A percentile compares a stretch with the other conserved stretches of the same genome.
These are phyloP conservation scores for Neopestalotiopsis rosae DNA, from an alignment of 2,329 filamentous ascomycete species.

Conservation along the genomic window DNA sequence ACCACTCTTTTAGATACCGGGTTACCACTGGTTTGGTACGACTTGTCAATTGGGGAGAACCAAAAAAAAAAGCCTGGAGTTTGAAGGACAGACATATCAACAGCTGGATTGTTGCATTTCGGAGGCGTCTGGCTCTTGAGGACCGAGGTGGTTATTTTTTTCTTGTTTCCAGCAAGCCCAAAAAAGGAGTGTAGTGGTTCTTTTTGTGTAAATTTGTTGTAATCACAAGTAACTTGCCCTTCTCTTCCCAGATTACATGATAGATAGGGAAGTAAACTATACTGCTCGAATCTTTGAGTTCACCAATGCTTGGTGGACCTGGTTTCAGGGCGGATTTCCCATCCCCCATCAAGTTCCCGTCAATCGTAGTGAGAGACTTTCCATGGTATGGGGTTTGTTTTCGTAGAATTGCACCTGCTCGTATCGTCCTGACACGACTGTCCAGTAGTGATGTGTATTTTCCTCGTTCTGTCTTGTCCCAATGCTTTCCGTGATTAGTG, in stretches of 20 bases:
- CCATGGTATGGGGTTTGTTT: no score
- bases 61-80: constrained; percentile 7
- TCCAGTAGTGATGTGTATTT: no score
- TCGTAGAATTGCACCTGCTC: no score
- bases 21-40: background rate
- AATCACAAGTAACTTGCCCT: background rate
- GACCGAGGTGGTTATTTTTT: no score
- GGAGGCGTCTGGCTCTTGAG: background rate
- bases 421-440: no score
- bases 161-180: background rate
- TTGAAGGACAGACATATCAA: constrained; percentile 2
- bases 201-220: constrained; percentile 8
- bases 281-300: no score
- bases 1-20: background rate
- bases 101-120: constrained; percentile 9
- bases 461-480: no score
- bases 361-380: no score
- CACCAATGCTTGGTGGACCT: no score
- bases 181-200: background rate
- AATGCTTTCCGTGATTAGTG: no score
- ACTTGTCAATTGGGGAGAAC: background rate
- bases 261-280: background rate
- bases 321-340: no score
- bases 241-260: background rate
- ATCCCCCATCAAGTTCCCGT: no score